Evolutionary conservation across 139 green algal species (phyloP).

Genomic region (Prasinococcaceae sp.): DNA sequence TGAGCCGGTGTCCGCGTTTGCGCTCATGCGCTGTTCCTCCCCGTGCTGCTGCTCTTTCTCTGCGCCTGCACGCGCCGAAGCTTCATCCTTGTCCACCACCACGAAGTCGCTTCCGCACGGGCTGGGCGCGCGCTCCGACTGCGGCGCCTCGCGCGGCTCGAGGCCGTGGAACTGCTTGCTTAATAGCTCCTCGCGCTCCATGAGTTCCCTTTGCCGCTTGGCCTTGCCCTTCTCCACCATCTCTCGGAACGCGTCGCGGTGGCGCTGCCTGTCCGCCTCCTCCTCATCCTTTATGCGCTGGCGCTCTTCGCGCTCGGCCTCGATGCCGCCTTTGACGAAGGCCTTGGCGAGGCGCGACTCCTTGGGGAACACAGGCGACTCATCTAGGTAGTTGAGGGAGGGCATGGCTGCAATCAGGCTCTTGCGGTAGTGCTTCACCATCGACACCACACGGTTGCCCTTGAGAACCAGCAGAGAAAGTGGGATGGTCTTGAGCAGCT

Average conservation of each 20-base stretch:
- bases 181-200: not conserved
- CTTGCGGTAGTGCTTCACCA: constrained; percentile 46
- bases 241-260: constrained; percentile 40
- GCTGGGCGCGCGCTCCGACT: not conserved
- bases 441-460: constrained; percentile 43
- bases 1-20: too few species aligned
- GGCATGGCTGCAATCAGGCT: constrained; percentile 39
- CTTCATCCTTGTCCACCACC: too few species aligned
- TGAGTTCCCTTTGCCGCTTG: not conserved
- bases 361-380: constrained; percentile 38
- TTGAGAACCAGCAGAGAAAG: constrained; percentile 37
- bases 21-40: too few species aligned
- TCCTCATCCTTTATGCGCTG: constrained; percentile 32
- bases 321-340: constrained; percentile 30
- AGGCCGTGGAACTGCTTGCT: not conserved
- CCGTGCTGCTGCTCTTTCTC: too few species aligned
- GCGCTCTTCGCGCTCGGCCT: constrained; percentile 22
- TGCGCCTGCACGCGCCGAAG: too few species aligned
- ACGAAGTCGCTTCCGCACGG: too few species aligned
- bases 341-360: constrained; percentile 41
- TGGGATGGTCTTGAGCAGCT: constrained; percentile 23
- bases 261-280: constrained; percentile 23
- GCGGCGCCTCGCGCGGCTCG: not conserved
- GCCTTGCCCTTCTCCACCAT: constrained; percentile 35
- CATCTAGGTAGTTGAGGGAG: constrained; percentile 53